These are phyloP conservation scores for Fusarium abutilonis DNA, from an alignment of 2,329 filamentous ascomycete genomes.

Conservation along the genomic window DNA sequence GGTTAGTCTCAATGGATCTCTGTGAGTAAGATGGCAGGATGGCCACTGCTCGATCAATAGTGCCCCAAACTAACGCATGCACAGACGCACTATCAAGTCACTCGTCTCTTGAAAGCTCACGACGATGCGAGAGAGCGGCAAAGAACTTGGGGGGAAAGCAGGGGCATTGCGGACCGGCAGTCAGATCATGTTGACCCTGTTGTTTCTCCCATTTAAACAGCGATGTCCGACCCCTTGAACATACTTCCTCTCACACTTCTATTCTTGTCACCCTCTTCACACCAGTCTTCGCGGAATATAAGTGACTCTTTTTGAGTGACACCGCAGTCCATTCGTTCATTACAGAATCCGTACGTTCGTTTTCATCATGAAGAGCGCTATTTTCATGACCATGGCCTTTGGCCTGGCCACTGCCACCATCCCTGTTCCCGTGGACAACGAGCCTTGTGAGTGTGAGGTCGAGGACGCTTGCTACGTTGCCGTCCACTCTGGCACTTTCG, in stretches of 20 bases:
- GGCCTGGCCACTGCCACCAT: constrained; percentile 38
- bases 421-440: not conserved
- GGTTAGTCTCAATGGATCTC: constrained; percentile 19
- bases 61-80: constrained; percentile 28
- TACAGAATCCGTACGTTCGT: constrained; percentile 41
- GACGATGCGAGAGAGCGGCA: constrained; percentile 11
- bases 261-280: constrained; percentile 34
- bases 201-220: constrained; percentile 40
- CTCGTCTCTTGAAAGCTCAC: constrained; percentile 7
- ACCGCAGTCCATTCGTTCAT: constrained; percentile 46
- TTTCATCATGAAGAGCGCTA: constrained; percentile 49
- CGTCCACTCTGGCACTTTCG: accelerated
- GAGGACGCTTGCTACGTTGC: constrained; percentile 14
- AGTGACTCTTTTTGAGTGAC: constrained; percentile 39
- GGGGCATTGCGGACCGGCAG: constrained; percentile 8
- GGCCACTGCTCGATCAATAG: constrained; percentile 30
- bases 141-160: constrained; percentile 9
- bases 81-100: constrained; percentile 31
- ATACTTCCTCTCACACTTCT: constrained; percentile 10
- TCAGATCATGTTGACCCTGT: not conserved
- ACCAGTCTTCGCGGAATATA: constrained; percentile 33
- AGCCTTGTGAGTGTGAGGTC: constrained; percentile 18
- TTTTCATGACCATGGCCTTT: constrained; percentile 47
- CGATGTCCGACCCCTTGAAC: constrained; percentile 17
- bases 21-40: not conserved